Percentiles rank a stretch among this genome's conserved stretches.
These are phyloP conservation scores for Vaucheria bursata DNA, from an alignment of 352 stramenopile species.

Conservation along the genomic window DNA sequence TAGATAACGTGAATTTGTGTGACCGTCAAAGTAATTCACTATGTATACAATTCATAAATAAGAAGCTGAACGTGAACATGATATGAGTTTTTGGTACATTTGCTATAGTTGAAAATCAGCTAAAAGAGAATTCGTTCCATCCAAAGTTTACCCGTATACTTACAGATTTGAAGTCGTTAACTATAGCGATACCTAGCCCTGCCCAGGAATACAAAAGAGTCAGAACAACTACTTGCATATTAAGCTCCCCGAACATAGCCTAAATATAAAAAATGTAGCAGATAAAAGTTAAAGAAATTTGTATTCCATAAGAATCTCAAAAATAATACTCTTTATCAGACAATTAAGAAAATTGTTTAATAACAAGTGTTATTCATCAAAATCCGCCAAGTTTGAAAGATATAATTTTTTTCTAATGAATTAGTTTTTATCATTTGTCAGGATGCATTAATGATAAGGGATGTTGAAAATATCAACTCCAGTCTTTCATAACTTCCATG, in stretches of 20 bases:
- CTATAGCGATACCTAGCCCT: conserved; percentile 71
- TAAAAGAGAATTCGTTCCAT: background rate
- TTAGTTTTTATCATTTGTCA: background rate
- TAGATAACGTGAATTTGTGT: conserved; percentile 28
- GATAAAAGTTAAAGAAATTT: background rate
- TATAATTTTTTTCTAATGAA: no score
- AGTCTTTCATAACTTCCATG: background rate
- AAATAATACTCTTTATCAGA: background rate
- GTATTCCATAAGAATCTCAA: background rate
- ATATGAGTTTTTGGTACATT: background rate
- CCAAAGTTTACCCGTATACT: background rate
- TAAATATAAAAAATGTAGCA: background rate
- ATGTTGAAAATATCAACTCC: background rate
- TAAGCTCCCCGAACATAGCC: conserved; percentile 64
- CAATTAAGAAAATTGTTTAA: no score
- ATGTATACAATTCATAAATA: background rate
- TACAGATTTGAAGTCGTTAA: conserved; percentile 74
- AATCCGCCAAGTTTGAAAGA: no score
- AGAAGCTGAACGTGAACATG: background rate
- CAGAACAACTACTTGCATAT: conserved; percentile 50
- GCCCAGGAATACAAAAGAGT: conserved; percentile 64
- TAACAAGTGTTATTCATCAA: no score
- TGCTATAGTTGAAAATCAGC: background rate
- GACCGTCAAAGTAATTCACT: background rate
- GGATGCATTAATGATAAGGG: background rate